Evolutionary conservation across 257 asterid genomes (phyloP).

Genomic region (Lantana camara): DNA sequence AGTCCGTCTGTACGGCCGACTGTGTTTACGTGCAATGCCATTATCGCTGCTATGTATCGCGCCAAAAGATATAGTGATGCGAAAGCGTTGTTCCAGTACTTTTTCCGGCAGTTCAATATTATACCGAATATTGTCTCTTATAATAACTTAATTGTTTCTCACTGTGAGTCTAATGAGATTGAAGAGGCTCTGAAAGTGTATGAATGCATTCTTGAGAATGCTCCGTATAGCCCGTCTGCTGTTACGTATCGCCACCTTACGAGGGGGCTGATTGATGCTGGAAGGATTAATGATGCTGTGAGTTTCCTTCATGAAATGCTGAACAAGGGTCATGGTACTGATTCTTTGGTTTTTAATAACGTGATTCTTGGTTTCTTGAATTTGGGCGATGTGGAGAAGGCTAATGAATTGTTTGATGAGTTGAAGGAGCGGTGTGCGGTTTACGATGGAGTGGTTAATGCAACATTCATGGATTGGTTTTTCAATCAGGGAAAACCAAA

Average conservation of each 20-base stretch:
- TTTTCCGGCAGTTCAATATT: slow-evolving; percentile 67
- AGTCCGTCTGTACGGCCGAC: slow-evolving; percentile 75
- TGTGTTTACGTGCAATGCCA: slow-evolving; percentile 93
- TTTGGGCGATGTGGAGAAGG: slow-evolving; percentile 71
- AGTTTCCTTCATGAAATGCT: slow-evolving; percentile 76
- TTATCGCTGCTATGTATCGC: slow-evolving; percentile 85
- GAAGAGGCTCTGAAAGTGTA: slow-evolving; percentile 68
- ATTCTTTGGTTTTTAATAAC: slow-evolving; percentile 82
- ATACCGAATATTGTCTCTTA: slow-evolving; percentile 77
- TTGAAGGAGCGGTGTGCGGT: slow-evolving; percentile 82
- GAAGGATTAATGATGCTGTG: slow-evolving; percentile 62
- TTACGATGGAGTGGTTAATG: slow-evolving; percentile 84
- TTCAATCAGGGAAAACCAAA: slow-evolving; percentile 71
- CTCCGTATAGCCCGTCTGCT: slow-evolving; percentile 77
- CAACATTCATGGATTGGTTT: slow-evolving; percentile 91
- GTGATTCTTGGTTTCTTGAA: slow-evolving; percentile 75
- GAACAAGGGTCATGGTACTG: slow-evolving; percentile 87
- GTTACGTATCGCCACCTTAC: slow-evolving; percentile 82
- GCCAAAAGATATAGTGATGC: slow-evolving; percentile 67
- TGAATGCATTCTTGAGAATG: slow-evolving; percentile 52
- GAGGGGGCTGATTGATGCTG: slow-evolving; percentile 66
- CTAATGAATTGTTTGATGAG: slow-evolving; percentile 77
- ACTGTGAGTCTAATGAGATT: slow-evolving; percentile 71
- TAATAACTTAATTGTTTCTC: slow-evolving; percentile 63
- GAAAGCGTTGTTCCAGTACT: slow-evolving; percentile 75